Percentiles rank a stretch among this genome's conserved stretches.
Evolutionary conservation across 768 basidiomycete species (phyloP).

Genomic region (Amyloporia xantha): DNA sequence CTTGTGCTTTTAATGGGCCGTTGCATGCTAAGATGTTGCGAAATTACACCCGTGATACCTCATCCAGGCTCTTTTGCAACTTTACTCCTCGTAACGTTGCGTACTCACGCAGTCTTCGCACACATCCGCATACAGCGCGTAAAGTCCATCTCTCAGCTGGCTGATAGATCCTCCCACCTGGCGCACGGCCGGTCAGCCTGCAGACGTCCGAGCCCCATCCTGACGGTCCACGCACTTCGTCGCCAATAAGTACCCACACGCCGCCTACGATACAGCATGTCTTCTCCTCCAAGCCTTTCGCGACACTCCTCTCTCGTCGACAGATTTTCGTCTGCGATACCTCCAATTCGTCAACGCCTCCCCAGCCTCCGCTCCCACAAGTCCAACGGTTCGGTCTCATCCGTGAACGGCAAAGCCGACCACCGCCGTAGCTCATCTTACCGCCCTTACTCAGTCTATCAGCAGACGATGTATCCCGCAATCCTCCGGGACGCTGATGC

Average conservation of each 20-base stretch:
- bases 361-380: conserved; percentile 25
- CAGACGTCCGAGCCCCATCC: conserved; percentile 9
- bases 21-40: conserved; percentile 2
- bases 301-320: conserved; percentile 24
- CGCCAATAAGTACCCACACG: conserved; percentile 16
- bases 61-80: background rate
- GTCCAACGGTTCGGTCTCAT: conserved; percentile 18
- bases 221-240: conserved; percentile 15
- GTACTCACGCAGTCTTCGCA: background rate
- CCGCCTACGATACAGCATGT: conserved; percentile 13
- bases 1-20: conserved; percentile 6
- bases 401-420: conserved; percentile 4
- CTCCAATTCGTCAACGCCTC: conserved; percentile 15
- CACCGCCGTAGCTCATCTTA: conserved; percentile 1
- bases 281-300: conserved; percentile 21
- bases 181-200: conserved; percentile 10
- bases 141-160: background rate
- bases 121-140: background rate
- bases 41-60: background rate
- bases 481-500: conserved; percentile 61
- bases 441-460: conserved; percentile 36
- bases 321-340: conserved; percentile 17
- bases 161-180: conserved; percentile 1
- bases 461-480: conserved; percentile 44
- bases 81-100: background rate